Evolutionary conservation across 352 stramenopile species (phyloP).

Genomic region (Globisporangium heterothallicum): DNA sequence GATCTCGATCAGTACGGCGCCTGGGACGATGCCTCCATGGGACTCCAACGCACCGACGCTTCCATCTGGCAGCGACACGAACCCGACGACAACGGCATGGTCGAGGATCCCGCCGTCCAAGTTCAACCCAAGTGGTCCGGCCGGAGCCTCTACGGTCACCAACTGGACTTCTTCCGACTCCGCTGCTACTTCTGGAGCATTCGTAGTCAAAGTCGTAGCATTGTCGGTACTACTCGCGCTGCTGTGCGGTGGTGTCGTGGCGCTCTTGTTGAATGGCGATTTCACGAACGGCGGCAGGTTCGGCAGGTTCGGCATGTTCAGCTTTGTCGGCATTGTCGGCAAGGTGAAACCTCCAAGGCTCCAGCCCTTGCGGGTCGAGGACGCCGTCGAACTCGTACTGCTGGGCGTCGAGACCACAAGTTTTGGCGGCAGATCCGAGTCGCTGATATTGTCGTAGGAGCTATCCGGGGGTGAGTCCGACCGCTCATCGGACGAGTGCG

Average conservation of each 20-base stretch:
- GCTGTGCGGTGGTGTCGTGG: not conserved
- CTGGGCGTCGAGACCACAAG: not conserved
- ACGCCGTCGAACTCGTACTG: not conserved
- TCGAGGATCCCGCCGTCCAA: conserved; percentile 31
- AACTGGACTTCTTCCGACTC: conserved; percentile 21
- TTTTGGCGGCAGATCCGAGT: not conserved
- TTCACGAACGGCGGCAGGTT: conserved; percentile 4
- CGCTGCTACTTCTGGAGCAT: not conserved
- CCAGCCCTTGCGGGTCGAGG: conserved; percentile 4
- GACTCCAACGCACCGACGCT: conserved; percentile 36
- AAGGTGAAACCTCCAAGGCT: conserved; percentile 13
- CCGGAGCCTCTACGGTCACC: conserved; percentile 39
- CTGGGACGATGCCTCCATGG: conserved; percentile 30
- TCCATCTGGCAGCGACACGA: conserved; percentile 48
- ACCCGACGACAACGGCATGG: conserved; percentile 53
- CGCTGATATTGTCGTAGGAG: conserved; percentile 3
- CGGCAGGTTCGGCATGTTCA: conserved; percentile 3
- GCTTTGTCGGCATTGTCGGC: conserved; percentile 6
- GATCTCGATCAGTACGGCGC: conserved; percentile 51
- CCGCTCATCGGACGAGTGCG: not conserved
- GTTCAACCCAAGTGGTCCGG: conserved; percentile 53
- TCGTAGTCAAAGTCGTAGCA: conserved; percentile 19
- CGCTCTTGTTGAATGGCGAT: conserved; percentile 6
- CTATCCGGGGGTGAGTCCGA: not conserved
- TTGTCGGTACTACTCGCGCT: conserved; percentile 6